phyloP scores from a whole-genome alignment of 495 filamentous ascomycete species.

The Penicillium turbatum region DNA sequence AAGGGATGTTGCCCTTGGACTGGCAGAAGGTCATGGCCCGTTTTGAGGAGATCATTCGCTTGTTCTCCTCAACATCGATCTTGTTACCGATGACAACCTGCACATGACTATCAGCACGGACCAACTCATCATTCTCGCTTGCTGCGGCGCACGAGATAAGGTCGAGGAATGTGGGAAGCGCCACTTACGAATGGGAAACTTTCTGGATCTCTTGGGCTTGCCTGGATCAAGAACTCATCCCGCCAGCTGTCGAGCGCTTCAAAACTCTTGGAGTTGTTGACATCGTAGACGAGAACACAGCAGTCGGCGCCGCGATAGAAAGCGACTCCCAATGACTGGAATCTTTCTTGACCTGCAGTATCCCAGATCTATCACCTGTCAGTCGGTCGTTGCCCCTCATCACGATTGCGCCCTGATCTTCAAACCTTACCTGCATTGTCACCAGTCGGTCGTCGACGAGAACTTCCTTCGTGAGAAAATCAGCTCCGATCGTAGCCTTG shows the following conservation, averaged over 20 bases:
- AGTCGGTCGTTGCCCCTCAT: conserved; percentile 16
- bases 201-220: conserved; percentile 92
- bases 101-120: conserved; percentile 3
- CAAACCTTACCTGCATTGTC: conserved; percentile 83
- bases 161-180: not conserved
- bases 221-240: conserved; percentile 98
- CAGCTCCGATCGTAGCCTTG: conserved; percentile 98
- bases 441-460: conserved; percentile 94
- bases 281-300: conserved; percentile 97
- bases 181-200: conserved; percentile 90
- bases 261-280: conserved; percentile 99
- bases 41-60: conserved; percentile 92
- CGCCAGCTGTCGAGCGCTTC: conserved; percentile 98
- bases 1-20: conserved; percentile 93
- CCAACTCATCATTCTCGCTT: not conserved
- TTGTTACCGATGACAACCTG: conserved; percentile 96
- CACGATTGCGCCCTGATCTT: not conserved
- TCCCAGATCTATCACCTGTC: conserved; percentile 77
- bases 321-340: conserved; percentile 94
- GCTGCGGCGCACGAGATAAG: not conserved
- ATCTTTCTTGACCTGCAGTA: conserved; percentile 95
- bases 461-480: conserved; percentile 98
- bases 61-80: conserved; percentile 97
- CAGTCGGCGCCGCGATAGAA: conserved; percentile 99
- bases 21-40: conserved; percentile 96